Evolutionary conservation across 345 rosid species (phyloP), one percentile per base, ranked within the genome.

Genomic region (Conringia planisiliqua): DNA sequence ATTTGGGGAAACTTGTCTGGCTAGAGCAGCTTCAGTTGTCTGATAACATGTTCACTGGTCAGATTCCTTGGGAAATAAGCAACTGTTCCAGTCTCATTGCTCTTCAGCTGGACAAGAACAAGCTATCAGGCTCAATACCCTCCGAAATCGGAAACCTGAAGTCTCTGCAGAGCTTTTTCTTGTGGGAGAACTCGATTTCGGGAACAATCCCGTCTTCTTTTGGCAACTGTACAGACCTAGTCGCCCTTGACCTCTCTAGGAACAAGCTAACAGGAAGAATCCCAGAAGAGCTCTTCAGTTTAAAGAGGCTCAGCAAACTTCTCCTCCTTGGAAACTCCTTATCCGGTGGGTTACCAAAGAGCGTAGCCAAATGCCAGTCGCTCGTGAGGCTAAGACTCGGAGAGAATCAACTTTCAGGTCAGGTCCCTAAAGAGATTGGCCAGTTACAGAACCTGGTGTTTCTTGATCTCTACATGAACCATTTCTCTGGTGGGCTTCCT

Each of bases 21-120:
- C 86, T 94, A 46, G 98, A 94, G 82, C 97, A 94, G 82, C 97
- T 94, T 73, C 96, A 94, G 68, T 76, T 94, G 85, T 94, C 98
- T 12, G 98, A 94, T 85, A 94, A 94, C 71, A 74, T 78, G 14
- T 75, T 94, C 7, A 85, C 79, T 0, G 96, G 97, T 57, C 74
- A 64, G 57, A 91, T 94, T 76, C 97, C 98, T 16, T 81, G 83
- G 86, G 86, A 86, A 81, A 14, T 94, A 71, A 84, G 97, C 79
- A 94, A 94, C 72, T 94, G 98, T 69, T 83, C 92, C 4, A 91
- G 90, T 76, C 82, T 94, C 59, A 90, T 90, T 63, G 86, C 96
- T 44, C 83, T 94, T 73, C 98, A 90, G 92, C 92, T 94, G 24
- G 97, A 91, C 71, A 94, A 94, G 81, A 94, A 94, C 79, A 87